Percentiles rank a stretch among this genome's conserved stretches.
Conservation (phyloP, 257 asterid species). For the Salvia rosmarinus region DNA sequence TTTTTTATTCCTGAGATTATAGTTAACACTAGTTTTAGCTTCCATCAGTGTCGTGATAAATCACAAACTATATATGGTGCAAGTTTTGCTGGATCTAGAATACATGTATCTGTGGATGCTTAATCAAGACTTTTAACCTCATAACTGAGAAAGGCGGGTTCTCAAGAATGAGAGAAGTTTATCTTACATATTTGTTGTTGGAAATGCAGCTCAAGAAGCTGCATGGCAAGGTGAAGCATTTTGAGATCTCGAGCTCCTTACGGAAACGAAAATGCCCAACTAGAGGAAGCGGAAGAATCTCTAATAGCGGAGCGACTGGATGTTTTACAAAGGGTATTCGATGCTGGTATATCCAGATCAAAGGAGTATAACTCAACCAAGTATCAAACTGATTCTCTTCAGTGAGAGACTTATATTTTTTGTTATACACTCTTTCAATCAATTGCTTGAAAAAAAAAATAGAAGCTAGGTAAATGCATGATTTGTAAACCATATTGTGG, state of each 20-base stretch:
- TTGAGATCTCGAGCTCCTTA: constrained; percentile 66
- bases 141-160: not conserved
- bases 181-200: not conserved
- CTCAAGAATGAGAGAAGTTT: not conserved
- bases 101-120: not conserved
- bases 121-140: not conserved
- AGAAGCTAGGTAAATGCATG: not conserved
- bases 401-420: constrained; percentile 14
- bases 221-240: constrained; percentile 56
- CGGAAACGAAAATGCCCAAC: constrained; percentile 59
- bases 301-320: constrained; percentile 55
- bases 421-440: not conserved
- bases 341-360: constrained; percentile 51
- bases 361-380: constrained; percentile 45
- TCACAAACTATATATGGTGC: too few relatives aligned
- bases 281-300: constrained; percentile 63
- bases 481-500: constrained; percentile 14
- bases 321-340: constrained; percentile 53
- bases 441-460: not conserved
- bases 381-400: constrained; percentile 42
- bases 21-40: not conserved
- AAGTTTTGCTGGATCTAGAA: too few relatives aligned
- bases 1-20: constrained; percentile 14
- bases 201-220: constrained; percentile 62
- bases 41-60: not conserved